phyloP scores from a whole-genome alignment of 2,329 filamentous ascomycete genomes.

The Seiridium cupressi region DNA sequence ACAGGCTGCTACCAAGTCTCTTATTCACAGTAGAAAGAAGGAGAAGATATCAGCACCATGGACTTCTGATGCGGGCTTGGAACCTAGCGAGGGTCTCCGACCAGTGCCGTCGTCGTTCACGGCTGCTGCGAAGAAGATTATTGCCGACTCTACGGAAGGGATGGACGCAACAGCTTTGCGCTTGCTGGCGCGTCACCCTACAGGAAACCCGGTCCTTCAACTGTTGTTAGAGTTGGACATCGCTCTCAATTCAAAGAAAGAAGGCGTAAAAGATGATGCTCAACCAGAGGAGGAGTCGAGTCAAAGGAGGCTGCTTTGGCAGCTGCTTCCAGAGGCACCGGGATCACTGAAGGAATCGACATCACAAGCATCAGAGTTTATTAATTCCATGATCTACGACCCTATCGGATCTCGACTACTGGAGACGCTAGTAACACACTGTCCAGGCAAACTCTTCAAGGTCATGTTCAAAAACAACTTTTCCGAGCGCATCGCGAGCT shows the following conservation, averaged over 20 bases:
- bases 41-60: conserved; percentile 71
- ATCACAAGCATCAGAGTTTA: conserved; percentile 72
- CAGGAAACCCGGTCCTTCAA: conserved; percentile 91
- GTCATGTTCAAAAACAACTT: conserved; percentile 78
- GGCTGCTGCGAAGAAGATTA: conserved; percentile 76
- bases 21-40: conserved; percentile 92
- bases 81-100: conserved; percentile 39
- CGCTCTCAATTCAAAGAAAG: conserved; percentile 65
- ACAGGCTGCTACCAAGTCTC: conserved; percentile 63
- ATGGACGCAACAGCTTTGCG: conserved; percentile 80
- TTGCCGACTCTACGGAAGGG: conserved; percentile 69
- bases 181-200: conserved; percentile 81
- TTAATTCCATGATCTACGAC: conserved; percentile 87
- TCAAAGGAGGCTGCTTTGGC: conserved; percentile 61
- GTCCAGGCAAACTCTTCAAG: conserved; percentile 89
- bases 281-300: conserved; percentile 37
- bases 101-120: conserved; percentile 78
- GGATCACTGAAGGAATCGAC: conserved; percentile 69
- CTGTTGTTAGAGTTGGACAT: conserved; percentile 86
- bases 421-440: conserved; percentile 78
- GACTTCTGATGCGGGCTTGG: conserved; percentile 46
- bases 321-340: conserved; percentile 74
- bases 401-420: conserved; percentile 85
- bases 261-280: conserved; percentile 28
- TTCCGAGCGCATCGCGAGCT: conserved; percentile 72